These are phyloP conservation scores for Picochlorum costavermella DNA, from an alignment of 139 green algal species.

Conservation along the genomic window DNA sequence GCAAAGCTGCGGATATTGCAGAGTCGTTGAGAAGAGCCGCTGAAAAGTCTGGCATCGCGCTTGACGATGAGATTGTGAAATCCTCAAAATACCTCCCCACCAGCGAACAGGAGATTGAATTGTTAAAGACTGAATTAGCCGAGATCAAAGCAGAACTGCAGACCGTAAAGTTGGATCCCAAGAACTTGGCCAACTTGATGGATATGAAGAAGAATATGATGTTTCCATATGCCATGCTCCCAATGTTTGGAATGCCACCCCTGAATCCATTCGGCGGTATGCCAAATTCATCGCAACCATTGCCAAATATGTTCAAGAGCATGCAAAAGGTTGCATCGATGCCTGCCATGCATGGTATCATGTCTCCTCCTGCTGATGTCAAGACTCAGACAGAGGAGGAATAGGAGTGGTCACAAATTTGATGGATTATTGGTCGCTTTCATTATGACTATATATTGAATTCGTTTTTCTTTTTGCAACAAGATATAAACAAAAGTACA, in stretches of 20 bases:
- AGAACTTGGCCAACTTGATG: slow-evolving; percentile 4
- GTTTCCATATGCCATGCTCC: slow-evolving; percentile 6
- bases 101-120: slow-evolving; percentile 23
- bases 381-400: too few relatives aligned
- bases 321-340: slow-evolving; percentile 42
- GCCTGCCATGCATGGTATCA: slow-evolving; percentile 26
- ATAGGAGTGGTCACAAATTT: too few relatives aligned
- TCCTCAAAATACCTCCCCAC: background rate
- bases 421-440: too few relatives aligned
- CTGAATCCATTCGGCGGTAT: slow-evolving; percentile 28
- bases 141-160: slow-evolving; percentile 15
- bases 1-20: slow-evolving; percentile 14
- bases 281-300: background rate
- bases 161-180: slow-evolving; percentile 6
- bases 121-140: slow-evolving; percentile 18
- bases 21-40: slow-evolving; percentile 9
- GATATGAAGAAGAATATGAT: slow-evolving; percentile 9
- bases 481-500: too few relatives aligned
- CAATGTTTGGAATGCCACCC: slow-evolving; percentile 8
- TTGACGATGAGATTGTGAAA: background rate
- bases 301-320: background rate
- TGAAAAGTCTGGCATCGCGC: background rate
- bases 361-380: background rate
- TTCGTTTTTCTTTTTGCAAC: too few relatives aligned
- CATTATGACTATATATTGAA: too few relatives aligned